Percentiles rank a stretch among this genome's conserved stretches.
These are phyloP conservation scores for Apiospora pterosperma DNA, from an alignment of 2,329 filamentous ascomycete species.

Conservation along the genomic window DNA sequence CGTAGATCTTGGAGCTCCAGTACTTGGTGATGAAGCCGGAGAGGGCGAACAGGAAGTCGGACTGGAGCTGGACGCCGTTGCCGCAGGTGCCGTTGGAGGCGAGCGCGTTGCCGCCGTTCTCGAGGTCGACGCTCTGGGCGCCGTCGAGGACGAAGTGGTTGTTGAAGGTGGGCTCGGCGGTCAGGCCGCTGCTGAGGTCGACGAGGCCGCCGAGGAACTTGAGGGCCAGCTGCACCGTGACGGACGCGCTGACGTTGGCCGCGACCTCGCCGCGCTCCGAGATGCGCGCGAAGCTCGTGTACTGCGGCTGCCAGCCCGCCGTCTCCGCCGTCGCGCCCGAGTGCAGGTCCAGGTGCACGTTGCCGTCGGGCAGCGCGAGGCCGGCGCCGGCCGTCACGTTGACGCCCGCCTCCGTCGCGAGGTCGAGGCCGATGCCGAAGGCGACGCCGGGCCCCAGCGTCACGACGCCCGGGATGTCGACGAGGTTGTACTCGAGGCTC, in stretches of 20 bases:
- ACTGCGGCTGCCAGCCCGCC: constrained; percentile 34
- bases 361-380: constrained; percentile 30
- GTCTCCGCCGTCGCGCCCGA: constrained; percentile 22
- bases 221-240: constrained; percentile 36
- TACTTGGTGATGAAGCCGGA: constrained; percentile 23
- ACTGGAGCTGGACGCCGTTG: constrained; percentile 20
- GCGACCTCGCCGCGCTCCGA: constrained; percentile 27
- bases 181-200: constrained; percentile 35
- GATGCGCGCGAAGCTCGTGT: constrained; percentile 30
- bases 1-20: constrained; percentile 21
- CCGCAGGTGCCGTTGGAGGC: constrained; percentile 16
- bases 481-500: constrained; percentile 31
- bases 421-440: constrained; percentile 34
- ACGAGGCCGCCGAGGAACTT: constrained; percentile 31
- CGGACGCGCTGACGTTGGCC: constrained; percentile 28
- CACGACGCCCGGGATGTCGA: constrained; percentile 38
- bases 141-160: constrained; percentile 31
- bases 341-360: constrained; percentile 36
- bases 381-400: constrained; percentile 27
- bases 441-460: constrained; percentile 33
- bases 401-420: constrained; percentile 30
- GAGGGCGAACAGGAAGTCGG: constrained; percentile 24
- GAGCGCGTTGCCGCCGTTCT: constrained; percentile 13
- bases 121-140: constrained; percentile 15
- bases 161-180: constrained; percentile 31